Evolutionary conservation across 78 protist genomes (phyloP).

Genomic region (Dictyostelium firmibasis): DNA sequence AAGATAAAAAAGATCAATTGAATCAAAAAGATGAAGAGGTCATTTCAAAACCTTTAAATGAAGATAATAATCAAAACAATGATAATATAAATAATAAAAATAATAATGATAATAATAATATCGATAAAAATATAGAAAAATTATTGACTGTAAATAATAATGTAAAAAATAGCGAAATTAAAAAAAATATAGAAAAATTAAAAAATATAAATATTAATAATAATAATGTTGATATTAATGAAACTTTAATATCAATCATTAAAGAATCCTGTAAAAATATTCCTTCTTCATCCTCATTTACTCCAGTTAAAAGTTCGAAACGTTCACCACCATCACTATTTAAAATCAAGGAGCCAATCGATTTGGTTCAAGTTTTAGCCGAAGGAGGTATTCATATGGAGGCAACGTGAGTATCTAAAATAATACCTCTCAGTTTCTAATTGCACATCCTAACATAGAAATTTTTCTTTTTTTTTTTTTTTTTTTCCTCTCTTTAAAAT

Average conservation of each 20-base stretch:
- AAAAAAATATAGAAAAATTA: background rate
- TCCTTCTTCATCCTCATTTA: background rate
- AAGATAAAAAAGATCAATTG: background rate
- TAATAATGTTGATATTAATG: background rate
- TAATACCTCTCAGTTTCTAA: background rate
- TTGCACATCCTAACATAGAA: background rate
- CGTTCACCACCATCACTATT: background rate
- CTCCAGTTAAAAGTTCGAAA: background rate
- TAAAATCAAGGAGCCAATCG: background rate
- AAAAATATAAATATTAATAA: background rate
- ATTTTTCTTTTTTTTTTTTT: no score
- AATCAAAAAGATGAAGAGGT: background rate
- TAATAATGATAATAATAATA: background rate
- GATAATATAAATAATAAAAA: background rate
- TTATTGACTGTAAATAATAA: background rate
- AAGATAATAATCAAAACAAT: background rate
- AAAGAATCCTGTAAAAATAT: background rate
- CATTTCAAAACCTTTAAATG: background rate
- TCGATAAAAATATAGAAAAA: background rate
- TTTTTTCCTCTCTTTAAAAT: background rate
- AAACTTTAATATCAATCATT: background rate
- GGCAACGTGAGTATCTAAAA: background rate
- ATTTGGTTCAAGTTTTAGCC: background rate
- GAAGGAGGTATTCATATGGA: conserved; percentile 22
- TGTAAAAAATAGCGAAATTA: background rate